Evolutionary conservation across 2,329 filamentous ascomycete species (phyloP).

Genomic region (Colletotrichum zoysiae): DNA sequence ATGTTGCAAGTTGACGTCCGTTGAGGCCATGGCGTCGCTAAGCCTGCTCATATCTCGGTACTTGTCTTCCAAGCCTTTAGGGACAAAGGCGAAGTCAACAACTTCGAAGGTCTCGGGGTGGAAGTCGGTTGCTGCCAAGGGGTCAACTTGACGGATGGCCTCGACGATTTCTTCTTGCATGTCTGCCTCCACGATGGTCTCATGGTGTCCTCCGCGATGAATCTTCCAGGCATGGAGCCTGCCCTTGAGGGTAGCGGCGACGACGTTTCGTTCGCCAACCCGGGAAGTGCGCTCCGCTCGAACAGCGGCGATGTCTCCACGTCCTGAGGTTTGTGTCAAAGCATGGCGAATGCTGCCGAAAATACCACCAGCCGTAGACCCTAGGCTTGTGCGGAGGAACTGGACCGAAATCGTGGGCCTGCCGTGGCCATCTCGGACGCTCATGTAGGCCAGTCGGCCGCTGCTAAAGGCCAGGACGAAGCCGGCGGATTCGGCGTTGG

Average conservation of each 20-base stretch:
- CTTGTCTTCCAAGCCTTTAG: slow-evolving; percentile 64
- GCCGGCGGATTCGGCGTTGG: slow-evolving; percentile 86
- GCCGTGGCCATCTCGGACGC: slow-evolving; percentile 86
- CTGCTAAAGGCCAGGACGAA: slow-evolving; percentile 88
- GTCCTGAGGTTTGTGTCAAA: slow-evolving; percentile 76
- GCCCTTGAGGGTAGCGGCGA: slow-evolving; percentile 83
- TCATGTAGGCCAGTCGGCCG: slow-evolving; percentile 88
- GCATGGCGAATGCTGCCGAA: slow-evolving; percentile 85
- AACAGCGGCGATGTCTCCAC: slow-evolving; percentile 84
- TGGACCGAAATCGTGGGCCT: slow-evolving; percentile 84
- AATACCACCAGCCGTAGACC: slow-evolving; percentile 72
- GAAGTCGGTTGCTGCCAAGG: slow-evolving; percentile 60
- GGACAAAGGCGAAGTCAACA: slow-evolving; percentile 82
- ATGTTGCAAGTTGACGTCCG: slow-evolving; percentile 67
- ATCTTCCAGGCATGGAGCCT: slow-evolving; percentile 88
- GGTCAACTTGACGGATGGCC: slow-evolving; percentile 69
- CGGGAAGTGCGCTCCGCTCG: slow-evolving; percentile 77
- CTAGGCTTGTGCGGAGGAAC: slow-evolving; percentile 75
- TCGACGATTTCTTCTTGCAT: slow-evolving; percentile 73
- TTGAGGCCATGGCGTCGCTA: slow-evolving; percentile 62
- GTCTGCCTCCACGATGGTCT: slow-evolving; percentile 79
- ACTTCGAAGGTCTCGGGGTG: slow-evolving; percentile 75
- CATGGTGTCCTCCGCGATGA: slow-evolving; percentile 87
- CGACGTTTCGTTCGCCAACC: slow-evolving; percentile 86
- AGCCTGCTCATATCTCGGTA: slow-evolving; percentile 64